Evolutionary conservation across 176 grass and related monocot genomes (phyloP).

Genomic region (Phoenix dactylifera): DNA sequence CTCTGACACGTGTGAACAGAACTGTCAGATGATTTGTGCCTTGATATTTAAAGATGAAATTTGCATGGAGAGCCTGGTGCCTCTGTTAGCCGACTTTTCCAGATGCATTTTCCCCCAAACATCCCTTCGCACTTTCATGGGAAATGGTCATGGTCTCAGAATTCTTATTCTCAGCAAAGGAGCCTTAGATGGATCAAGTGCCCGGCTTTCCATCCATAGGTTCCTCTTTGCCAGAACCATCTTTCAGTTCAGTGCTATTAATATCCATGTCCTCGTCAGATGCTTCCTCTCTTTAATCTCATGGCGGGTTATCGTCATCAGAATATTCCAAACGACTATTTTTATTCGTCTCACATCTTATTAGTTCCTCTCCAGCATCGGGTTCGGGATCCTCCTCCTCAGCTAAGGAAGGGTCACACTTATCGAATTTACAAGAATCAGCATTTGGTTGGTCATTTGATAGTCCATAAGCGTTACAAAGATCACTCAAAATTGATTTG

Average conservation of each 20-base stretch:
- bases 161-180: no score
- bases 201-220: background rate
- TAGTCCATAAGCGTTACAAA: constrained; percentile 40
- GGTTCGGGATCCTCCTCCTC: background rate
- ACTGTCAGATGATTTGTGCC: background rate
- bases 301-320: constrained; percentile 6
- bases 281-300: background rate
- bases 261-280: background rate
- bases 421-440: constrained; percentile 24
- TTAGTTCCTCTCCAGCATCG: background rate
- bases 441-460: constrained; percentile 32
- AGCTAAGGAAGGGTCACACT: constrained; percentile 10
- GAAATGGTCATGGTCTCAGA: no score
- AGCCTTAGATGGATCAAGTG: no score
- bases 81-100: background rate
- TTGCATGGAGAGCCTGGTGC: background rate
- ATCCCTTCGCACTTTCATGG: no score
- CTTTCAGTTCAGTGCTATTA: background rate
- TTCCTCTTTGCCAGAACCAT: background rate
- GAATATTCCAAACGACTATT: constrained; percentile 8
- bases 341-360: background rate
- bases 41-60: background rate
- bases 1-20: background rate
- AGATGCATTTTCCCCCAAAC: background rate
- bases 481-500: constrained; percentile 29